Percentiles rank a stretch among this genome's conserved stretches.
Evolutionary conservation across 345 rosid genomes (phyloP).

Genomic region (Eucalyptus regnans): DNA sequence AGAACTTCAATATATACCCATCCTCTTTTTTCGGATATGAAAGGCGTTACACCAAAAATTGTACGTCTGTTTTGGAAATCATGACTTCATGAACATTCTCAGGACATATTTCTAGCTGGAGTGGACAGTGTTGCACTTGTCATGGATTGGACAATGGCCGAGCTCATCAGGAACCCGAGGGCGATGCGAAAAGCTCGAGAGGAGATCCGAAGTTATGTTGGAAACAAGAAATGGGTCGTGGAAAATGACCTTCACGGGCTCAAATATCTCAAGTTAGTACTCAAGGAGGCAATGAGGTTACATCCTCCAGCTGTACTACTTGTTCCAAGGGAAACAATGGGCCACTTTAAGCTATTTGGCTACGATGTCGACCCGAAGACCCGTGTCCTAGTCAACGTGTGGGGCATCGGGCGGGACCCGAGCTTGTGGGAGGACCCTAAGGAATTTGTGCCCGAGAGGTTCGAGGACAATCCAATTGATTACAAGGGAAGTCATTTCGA

Average conservation of each 20-base stretch:
- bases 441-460: conserved; percentile 37
- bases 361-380: conserved; percentile 18
- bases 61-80: background rate
- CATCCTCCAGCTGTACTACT: conserved; percentile 35
- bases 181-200: conserved; percentile 25
- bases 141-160: conserved; percentile 37
- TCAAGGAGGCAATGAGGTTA: conserved; percentile 39
- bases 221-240: conserved; percentile 7
- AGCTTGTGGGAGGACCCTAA: conserved; percentile 26
- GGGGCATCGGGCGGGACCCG: conserved; percentile 23
- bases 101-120: conserved; percentile 29
- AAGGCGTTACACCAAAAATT: background rate
- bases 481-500: conserved; percentile 25
- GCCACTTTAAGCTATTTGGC: conserved; percentile 18
- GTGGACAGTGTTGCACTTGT: conserved; percentile 3
- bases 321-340: conserved; percentile 32
- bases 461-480: conserved; percentile 11
- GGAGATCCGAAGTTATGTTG: conserved; percentile 20
- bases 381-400: conserved; percentile 18
- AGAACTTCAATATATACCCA: background rate
- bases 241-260: conserved; percentile 20
- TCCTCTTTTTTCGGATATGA: background rate
- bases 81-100: background rate
- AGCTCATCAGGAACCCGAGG: conserved; percentile 20
- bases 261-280: conserved; percentile 23